A percentile compares a stretch with the other conserved stretches of the same genome.
These are phyloP conservation scores for Candida boidinii DNA, from an alignment of 805 yeast genomes.

Conservation along the genomic window DNA sequence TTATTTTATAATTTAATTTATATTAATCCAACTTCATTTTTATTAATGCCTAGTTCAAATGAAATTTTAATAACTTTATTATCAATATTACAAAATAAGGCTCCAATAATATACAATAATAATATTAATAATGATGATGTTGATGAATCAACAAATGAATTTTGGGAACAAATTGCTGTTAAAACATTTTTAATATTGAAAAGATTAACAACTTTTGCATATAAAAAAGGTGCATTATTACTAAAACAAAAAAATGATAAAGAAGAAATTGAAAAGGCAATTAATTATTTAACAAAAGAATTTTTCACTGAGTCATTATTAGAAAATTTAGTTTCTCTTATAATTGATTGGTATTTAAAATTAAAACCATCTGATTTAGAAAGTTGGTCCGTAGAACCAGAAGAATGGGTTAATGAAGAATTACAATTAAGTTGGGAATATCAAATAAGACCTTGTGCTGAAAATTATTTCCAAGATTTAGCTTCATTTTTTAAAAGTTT, in stretches of 20 bases:
- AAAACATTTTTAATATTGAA: slow-evolving; percentile 59
- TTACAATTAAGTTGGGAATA: slow-evolving; percentile 70
- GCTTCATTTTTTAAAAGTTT: slow-evolving; percentile 52
- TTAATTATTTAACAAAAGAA: slow-evolving; percentile 38
- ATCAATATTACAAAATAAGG: slow-evolving; percentile 53
- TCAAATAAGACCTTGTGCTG: slow-evolving; percentile 82
- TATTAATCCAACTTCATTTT: slow-evolving; percentile 60
- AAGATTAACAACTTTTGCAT: slow-evolving; percentile 49
- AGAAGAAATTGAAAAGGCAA: slow-evolving; percentile 51
- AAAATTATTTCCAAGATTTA: slow-evolving; percentile 71
- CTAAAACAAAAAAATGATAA: slow-evolving; percentile 59
- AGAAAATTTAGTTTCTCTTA: slow-evolving; percentile 50
- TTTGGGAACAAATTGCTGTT: slow-evolving; percentile 72
- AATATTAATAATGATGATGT: slow-evolving; percentile 45
- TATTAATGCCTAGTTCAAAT: slow-evolving; percentile 55
- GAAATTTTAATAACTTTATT: slow-evolving; percentile 56
- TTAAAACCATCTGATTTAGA: slow-evolving; percentile 71
- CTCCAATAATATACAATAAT: slow-evolving; percentile 53
- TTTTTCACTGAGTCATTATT: slow-evolving; percentile 53
- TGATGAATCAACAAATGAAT: too few relatives aligned
- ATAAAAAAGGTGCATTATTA: slow-evolving; percentile 57
- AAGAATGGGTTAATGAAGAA: slow-evolving; percentile 87
- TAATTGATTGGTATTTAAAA: slow-evolving; percentile 67
- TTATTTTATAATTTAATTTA: slow-evolving; percentile 53
- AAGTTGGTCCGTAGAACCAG: slow-evolving; percentile 80